A percentile compares a stretch with the other conserved stretches of the same genome.
Conservation (phyloP, 176 grass and related monocot genomes). For the Zea luxurians region DNA sequence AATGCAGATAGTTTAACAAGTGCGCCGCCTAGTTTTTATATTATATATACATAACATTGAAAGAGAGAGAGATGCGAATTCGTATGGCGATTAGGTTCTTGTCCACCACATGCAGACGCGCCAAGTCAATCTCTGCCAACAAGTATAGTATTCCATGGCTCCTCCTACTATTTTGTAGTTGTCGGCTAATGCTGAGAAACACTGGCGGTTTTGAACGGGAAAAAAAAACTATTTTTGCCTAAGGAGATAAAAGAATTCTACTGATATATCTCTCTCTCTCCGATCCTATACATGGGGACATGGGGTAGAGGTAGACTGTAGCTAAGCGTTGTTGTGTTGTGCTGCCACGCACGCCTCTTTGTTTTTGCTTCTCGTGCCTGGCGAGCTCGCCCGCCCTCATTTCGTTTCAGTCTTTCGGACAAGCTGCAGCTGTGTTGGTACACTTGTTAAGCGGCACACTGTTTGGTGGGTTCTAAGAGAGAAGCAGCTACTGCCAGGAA, state of each 20-base stretch:
- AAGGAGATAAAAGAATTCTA: constrained; percentile 26
- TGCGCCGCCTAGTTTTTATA: constrained; percentile 23
- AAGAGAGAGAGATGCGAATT: constrained; percentile 40
- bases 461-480: not conserved
- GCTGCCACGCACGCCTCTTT: constrained; percentile 24
- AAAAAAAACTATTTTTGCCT: too few relatives aligned
- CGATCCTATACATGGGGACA: not conserved
- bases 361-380: constrained; percentile 31
- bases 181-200: constrained; percentile 36
- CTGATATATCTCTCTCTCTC: not conserved
- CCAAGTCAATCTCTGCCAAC: constrained; percentile 51
- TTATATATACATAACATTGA: too few relatives aligned
- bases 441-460: not conserved
- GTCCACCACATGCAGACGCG: constrained; percentile 58
- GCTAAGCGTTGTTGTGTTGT: not conserved
- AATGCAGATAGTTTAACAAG: constrained; percentile 32
- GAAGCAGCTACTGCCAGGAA: constrained; percentile 15
- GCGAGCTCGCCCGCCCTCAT: not conserved
- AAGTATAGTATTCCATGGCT: constrained; percentile 21
- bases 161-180: constrained; percentile 34
- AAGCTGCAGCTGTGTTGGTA: not conserved
- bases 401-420: constrained; percentile 3
- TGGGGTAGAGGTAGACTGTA: not conserved
- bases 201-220: not conserved
- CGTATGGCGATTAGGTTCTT: constrained; percentile 49